Conservation (phyloP, 495 filamentous ascomycete species). For the Daldinia grandis region DNA sequence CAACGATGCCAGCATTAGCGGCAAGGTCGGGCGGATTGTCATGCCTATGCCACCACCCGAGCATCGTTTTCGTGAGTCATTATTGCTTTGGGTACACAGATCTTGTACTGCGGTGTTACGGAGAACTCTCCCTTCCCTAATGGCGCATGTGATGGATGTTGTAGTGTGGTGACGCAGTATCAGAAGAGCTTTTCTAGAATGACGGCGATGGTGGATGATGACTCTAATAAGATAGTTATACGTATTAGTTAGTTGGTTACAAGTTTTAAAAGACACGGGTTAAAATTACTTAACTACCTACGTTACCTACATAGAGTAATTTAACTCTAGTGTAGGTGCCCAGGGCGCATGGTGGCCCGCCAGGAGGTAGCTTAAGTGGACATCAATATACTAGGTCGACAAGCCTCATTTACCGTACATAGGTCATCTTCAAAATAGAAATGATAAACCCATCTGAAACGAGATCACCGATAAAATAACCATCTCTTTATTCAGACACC, state of each 20-base stretch:
- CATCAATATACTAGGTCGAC: neutral
- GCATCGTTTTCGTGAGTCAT: neutral
- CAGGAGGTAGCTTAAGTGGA: neutral
- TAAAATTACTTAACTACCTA: too few species aligned
- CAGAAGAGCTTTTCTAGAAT: neutral
- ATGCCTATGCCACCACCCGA: neutral
- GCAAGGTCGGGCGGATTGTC: neutral
- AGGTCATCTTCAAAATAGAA: too few species aligned
- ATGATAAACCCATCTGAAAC: too few species aligned
- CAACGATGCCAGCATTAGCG: neutral
- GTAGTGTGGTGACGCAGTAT: neutral
- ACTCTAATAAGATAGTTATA: neutral
- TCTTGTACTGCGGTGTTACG: neutral
- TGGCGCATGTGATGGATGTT: neutral
- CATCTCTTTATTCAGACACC: neutral
- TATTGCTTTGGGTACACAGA: neutral
- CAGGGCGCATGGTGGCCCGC: neutral
- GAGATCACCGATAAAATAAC: neutral
- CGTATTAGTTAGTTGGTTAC: neutral
- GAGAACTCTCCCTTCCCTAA: neutral
- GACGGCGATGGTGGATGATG: neutral
- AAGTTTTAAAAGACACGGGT: too few species aligned
- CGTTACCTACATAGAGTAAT: too few species aligned
- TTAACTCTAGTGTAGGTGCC: neutral
- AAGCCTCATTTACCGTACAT: neutral